Percentiles rank a stretch among this genome's conserved stretches.
Conservation (phyloP, 2,329 filamentous ascomycete species). For the Cryphonectria naterciae region DNA sequence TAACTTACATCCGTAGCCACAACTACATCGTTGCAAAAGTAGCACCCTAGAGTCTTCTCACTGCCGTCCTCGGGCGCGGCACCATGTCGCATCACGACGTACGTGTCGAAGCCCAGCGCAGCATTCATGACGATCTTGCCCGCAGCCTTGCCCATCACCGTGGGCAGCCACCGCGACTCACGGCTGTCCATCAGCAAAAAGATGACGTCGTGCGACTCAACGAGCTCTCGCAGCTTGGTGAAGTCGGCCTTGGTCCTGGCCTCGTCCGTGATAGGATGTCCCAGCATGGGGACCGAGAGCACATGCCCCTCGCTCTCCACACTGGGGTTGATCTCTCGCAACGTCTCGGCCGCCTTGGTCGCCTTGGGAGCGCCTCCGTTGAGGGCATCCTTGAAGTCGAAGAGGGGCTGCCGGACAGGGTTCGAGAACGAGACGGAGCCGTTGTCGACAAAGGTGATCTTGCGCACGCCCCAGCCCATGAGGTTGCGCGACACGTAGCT, state of each 20-base stretch:
- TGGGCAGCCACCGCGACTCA: slow-evolving; percentile 93
- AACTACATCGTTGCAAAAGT: slow-evolving; percentile 98
- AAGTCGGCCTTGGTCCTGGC: slow-evolving; percentile 73
- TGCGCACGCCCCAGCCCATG: slow-evolving; percentile 93
- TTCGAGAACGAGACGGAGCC: slow-evolving; percentile 94
- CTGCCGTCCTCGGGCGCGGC: slow-evolving; percentile 60
- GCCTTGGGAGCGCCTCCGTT: slow-evolving; percentile 86
- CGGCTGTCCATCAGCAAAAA: slow-evolving; percentile 98
- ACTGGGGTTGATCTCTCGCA: slow-evolving; percentile 88
- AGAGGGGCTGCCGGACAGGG: slow-evolving; percentile 91
- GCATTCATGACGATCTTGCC: slow-evolving; percentile 97
- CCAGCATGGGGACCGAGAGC: slow-evolving; percentile 92
- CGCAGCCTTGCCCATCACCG: slow-evolving; percentile 90
- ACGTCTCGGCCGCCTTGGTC: slow-evolving; percentile 73
- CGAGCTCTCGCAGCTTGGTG: slow-evolving; percentile 71
- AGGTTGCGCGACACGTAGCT: slow-evolving; percentile 91
- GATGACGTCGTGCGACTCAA: slow-evolving; percentile 85
- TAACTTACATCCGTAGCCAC: slow-evolving; percentile 88
- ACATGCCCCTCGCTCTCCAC: slow-evolving; percentile 80
- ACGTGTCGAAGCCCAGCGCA: slow-evolving; percentile 94
- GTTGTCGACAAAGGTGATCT: slow-evolving; percentile 96
- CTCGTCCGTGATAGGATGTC: slow-evolving; percentile 81
- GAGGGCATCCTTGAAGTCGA: slow-evolving; percentile 86
- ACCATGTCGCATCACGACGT: slow-evolving; percentile 96
- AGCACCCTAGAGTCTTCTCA: slow-evolving; percentile 82